Evolutionary conservation across 2,329 filamentous ascomycete genomes (phyloP), one percentile per base, ranked within the genome.

Genomic region (Blumeriella jaapii): DNA sequence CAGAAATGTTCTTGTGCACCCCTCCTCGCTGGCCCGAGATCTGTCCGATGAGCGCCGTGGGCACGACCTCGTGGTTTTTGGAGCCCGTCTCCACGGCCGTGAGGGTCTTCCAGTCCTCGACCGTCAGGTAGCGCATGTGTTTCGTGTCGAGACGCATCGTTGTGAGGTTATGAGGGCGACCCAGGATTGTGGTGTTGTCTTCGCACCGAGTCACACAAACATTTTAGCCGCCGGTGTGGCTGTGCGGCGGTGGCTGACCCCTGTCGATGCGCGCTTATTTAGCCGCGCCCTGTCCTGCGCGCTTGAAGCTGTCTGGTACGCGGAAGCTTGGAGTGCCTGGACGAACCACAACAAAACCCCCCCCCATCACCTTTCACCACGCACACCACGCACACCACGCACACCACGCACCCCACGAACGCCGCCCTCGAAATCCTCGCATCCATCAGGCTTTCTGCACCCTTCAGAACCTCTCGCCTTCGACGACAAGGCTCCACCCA

Each of bases 21-120:
- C 83, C 82, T 50, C 82, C 82, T 37, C 84, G 78, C 23, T 94
- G 72, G 25, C 82, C 81, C 5, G 89, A 77, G 16, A 94, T 71
- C 54, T 84, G 82, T 39, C 80, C 77, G 47, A 98, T 96, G 46
- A 96, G 61, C 3, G 84, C 66, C 10, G 89, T 96, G 6, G 91
- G 91, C 2, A 98, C 89, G 38, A 98, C 71, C 63, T 98, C 91
- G 65, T 98, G 91, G 62, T 96, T 96, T 59, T 84, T 87, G 61
- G 82, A 93, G 54, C 87, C 89, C 61, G 79, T 78, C 60, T 98
- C 91, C 52, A 93, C 89, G 52, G 85, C 91, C 55, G 84, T 80
- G 43, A 98, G 78, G 44, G 95, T 87, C 51, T 82, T 76, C 85
- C 93, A 98, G 67, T 98, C 91, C 62, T 96, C 91, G 11, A 75